Evolutionary conservation across 768 basidiomycete species (phyloP).

Genomic region (Lentinus brumalis): DNA sequence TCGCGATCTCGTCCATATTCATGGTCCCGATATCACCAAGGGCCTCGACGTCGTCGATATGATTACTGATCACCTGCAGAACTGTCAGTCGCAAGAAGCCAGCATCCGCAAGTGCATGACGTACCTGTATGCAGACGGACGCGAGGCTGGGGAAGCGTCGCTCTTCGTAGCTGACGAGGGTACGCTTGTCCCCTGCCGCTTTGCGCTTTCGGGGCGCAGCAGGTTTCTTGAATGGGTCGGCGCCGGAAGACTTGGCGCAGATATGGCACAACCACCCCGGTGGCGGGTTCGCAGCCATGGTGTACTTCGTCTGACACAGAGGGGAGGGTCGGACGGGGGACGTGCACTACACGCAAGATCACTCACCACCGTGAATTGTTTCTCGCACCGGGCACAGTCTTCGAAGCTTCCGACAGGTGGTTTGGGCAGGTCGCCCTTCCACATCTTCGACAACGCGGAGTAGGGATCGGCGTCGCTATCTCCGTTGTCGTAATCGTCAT

Average conservation of each 20-base stretch:
- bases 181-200: constrained; percentile 64
- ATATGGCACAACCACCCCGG: constrained; percentile 83
- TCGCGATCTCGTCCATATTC: constrained; percentile 84
- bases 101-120: constrained; percentile 14
- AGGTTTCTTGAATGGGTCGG: constrained; percentile 86
- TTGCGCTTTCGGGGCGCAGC: constrained; percentile 62
- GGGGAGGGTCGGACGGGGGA: background rate
- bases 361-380: constrained; percentile 87
- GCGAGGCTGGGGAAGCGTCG: constrained; percentile 70
- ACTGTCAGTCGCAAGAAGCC: background rate
- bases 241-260: constrained; percentile 78
- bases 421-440: constrained; percentile 40
- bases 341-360: background rate
- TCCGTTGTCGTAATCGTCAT: constrained; percentile 45
- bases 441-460: constrained; percentile 58
- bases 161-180: constrained; percentile 69
- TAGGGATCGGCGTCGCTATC: constrained; percentile 70
- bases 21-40: constrained; percentile 84
- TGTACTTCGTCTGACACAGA: constrained; percentile 77
- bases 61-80: constrained; percentile 73
- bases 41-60: constrained; percentile 88
- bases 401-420: constrained; percentile 80
- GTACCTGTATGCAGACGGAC: constrained; percentile 78
- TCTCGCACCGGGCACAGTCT: constrained; percentile 77
- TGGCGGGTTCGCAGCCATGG: constrained; percentile 67